Evolutionary conservation across 352 stramenopile genomes (phyloP).

Genomic region (Phytophthora melonis): DNA sequence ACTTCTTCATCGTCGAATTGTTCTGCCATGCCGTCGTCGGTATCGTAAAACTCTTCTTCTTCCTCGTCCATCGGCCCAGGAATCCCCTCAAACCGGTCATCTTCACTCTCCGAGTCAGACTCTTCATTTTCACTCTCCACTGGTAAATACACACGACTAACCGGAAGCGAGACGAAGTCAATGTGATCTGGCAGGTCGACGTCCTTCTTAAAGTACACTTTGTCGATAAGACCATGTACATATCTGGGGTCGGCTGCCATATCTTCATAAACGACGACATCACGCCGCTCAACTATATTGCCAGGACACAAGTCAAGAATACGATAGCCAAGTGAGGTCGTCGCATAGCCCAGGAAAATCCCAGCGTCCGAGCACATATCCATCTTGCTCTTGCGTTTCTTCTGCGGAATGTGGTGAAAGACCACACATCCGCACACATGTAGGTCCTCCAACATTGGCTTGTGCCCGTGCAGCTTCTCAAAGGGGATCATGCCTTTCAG

Average conservation of each 20-base stretch:
- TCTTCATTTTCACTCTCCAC: not conserved
- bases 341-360: not conserved
- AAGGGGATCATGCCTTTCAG: not conserved
- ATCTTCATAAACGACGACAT: not conserved
- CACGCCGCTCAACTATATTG: not conserved
- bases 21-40: not conserved
- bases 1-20: not conserved
- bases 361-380: not conserved
- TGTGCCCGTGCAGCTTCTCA: not conserved
- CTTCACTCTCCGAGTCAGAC: not conserved
- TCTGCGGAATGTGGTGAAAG: not conserved
- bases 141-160: not conserved
- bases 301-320: not conserved
- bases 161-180: not conserved
- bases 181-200: not conserved
- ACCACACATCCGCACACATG: not conserved
- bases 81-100: not conserved
- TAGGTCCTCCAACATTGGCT: not conserved
- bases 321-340: not conserved
- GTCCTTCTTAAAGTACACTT: not conserved
- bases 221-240: not conserved
- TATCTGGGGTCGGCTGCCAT: not conserved
- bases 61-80: not conserved
- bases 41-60: not conserved
- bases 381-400: not conserved